Percentiles rank a stretch among this genome's conserved stretches.
phyloP scores from a whole-genome alignment of 1,284 basidiomycete species.

The Cryptococcus amylolentus region DNA sequence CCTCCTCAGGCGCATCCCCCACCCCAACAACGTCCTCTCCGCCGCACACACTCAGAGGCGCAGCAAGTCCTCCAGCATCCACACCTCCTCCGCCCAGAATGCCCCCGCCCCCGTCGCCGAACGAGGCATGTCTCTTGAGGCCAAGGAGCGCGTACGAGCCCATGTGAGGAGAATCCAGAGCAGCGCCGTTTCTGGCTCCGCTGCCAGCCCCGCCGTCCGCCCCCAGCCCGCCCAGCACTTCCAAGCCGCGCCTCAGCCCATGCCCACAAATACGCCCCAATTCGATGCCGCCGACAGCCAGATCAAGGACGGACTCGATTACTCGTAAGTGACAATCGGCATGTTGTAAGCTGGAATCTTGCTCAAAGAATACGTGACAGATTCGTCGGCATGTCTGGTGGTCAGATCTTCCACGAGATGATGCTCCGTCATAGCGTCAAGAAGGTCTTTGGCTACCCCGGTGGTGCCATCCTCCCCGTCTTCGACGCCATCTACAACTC shows the following conservation, averaged over 20 bases:
- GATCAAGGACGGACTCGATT: constrained; percentile 39
- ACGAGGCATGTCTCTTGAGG: constrained; percentile 46
- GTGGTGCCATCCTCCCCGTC: constrained; percentile 95
- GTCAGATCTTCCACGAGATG: constrained; percentile 99
- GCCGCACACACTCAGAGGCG: constrained; percentile 16
- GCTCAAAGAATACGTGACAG: constrained; percentile 12
- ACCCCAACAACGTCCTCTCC: constrained; percentile 15
- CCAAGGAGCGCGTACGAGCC: constrained; percentile 62
- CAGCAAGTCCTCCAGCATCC: constrained; percentile 19
- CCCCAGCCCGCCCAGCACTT: constrained; percentile 46
- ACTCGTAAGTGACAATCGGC: constrained; percentile 32
- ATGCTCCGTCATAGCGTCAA: constrained; percentile 96
- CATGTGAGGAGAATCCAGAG: constrained; percentile 64
- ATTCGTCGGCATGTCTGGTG: constrained; percentile 94
- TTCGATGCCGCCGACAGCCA: constrained; percentile 19
- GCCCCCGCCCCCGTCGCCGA: constrained; percentile 19
- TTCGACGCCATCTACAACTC: constrained; percentile 99
- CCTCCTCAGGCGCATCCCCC: constrained; percentile 22
- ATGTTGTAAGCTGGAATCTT: not conserved
- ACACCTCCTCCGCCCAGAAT: constrained; percentile 32
- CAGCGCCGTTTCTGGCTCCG: constrained; percentile 58
- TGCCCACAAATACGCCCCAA: constrained; percentile 33
- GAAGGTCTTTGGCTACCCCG: constrained; percentile 97
- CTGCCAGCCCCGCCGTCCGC: constrained; percentile 52
- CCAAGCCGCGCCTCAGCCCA: constrained; percentile 38